Conservation (phyloP, 768 basidiomycete species). For the Leccinum fibrillosum region DNA sequence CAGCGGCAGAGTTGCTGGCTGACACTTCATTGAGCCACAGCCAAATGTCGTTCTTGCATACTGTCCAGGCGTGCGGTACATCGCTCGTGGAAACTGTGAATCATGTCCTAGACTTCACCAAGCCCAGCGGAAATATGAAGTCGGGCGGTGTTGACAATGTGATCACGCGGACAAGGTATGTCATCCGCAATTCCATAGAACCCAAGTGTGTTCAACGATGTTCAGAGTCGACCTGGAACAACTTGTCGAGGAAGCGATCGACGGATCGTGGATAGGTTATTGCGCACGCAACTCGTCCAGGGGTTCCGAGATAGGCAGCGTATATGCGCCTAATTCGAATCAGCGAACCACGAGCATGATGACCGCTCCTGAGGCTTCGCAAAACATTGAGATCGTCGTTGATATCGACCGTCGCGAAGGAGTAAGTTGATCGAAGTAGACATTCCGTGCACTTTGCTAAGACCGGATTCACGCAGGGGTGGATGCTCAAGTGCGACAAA, state of each 20-base stretch:
- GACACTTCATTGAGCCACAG: slow-evolving; percentile 81
- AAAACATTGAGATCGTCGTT: slow-evolving; percentile 80
- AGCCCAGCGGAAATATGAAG: slow-evolving; percentile 83
- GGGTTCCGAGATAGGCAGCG: slow-evolving; percentile 85
- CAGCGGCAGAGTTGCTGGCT: slow-evolving; percentile 83
- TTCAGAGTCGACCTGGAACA: slow-evolving; percentile 72
- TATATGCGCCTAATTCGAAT: slow-evolving; percentile 73
- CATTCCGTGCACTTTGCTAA: slow-evolving; percentile 4
- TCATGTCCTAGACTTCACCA: slow-evolving; percentile 95
- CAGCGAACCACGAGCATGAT: slow-evolving; percentile 42
- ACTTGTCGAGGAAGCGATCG: slow-evolving; percentile 84
- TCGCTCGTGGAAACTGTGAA: slow-evolving; percentile 95
- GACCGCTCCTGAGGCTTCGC: slow-evolving; percentile 31
- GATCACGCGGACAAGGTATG: slow-evolving; percentile 64
- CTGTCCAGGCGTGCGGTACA: slow-evolving; percentile 93
- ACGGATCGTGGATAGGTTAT: slow-evolving; percentile 93
- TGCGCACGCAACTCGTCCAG: slow-evolving; percentile 71
- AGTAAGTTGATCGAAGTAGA: slow-evolving; percentile 38
- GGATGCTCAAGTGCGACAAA: slow-evolving; percentile 85
- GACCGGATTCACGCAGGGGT: slow-evolving; percentile 53
- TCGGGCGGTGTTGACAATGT: slow-evolving; percentile 74
- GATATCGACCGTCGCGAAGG: slow-evolving; percentile 74
- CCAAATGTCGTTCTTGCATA: slow-evolving; percentile 85
- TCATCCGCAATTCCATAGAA: slow-evolving; percentile 6
- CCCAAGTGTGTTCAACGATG: background rate